Base-by-base conservation (phyloP, 2,329 filamentous ascomycete genomes). In the Drechslera avenae region DNA sequence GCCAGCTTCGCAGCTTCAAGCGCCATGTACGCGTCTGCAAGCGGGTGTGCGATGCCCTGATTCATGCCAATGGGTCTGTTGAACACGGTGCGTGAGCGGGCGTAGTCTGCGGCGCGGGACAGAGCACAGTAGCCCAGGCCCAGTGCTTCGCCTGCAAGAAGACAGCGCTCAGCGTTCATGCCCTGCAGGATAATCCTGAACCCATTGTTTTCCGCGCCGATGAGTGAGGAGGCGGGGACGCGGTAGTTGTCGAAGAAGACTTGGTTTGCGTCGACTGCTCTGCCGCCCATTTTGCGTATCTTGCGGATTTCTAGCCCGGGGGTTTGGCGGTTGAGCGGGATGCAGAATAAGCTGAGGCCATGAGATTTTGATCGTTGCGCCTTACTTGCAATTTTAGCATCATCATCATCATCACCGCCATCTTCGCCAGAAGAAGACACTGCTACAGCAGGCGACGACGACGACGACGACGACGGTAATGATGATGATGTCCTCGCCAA, bases 211-310 rank as follows among this genome's bases (percentile, higher is more conserved):
- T 94, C 88, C 26, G 82, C 68, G 1, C 90, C 90, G 34, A 95
- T 83, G 0, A 93, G 75, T 0, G 84, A 78, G 33, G 84, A 78
- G 0, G 80, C 79, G 0, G 86, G 83, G 12, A 94, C 83, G 3
- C 73, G 70, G 70, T 92, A 95, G 59, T 86, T 83, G 70, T 94
- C 89, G 68, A 95, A 94, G 72, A 95, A 95, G 1, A 95, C 87
- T 67, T 94, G 89, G 60, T 95, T 95, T 0, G 90, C 89, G 63
- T 94, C 90, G 1, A 95, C 85, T 0, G 89, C 89, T 10, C 89
- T 79, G 0, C 89, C 88, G 7, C 91, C 91, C 89, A 95, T 94
- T 71, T 95, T 95, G 72, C 83, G 86, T 61, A 95, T 95, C 65
- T 77, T 83, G 35, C 83, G 84, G 66, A 94, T 77, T 8, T 87